These are phyloP conservation scores for Silene uniflora DNA, from an alignment of 148 eudicot genomes.

Conservation along the genomic window DNA sequence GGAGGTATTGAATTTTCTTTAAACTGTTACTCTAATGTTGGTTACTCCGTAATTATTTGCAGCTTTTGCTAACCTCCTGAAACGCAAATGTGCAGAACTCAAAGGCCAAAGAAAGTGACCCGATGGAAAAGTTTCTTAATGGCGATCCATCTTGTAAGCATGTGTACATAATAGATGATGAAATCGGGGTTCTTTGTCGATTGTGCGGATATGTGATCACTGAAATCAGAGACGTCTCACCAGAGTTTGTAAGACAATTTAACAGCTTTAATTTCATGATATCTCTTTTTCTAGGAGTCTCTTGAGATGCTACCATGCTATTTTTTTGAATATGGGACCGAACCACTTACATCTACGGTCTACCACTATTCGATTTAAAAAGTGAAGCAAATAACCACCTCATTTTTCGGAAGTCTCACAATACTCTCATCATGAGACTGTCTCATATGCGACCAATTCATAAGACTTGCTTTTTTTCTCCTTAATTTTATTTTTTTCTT, in stretches of 20 bases:
- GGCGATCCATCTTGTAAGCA: constrained; percentile 49
- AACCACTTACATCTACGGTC: too few relatives aligned
- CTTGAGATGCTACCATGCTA: too few relatives aligned
- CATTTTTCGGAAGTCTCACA: too few relatives aligned
- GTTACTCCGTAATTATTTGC: background rate
- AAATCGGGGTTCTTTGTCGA: constrained; percentile 73
- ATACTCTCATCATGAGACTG: background rate
- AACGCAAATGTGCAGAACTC: constrained; percentile 35
- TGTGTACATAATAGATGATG: constrained; percentile 73
- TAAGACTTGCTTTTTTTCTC: background rate
- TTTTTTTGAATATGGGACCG: too few relatives aligned
- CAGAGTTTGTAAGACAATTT: constrained; percentile 68
- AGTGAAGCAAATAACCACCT: too few relatives aligned
- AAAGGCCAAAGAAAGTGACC: constrained; percentile 26
- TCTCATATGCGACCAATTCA: background rate
- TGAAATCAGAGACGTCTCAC: constrained; percentile 76
- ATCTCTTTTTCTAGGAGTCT: background rate
- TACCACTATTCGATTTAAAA: too few relatives aligned
- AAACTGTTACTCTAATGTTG: background rate
- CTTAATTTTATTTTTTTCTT: background rate
- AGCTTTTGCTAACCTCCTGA: background rate
- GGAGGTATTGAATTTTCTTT: constrained; percentile 36
- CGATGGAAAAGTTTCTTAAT: constrained; percentile 27
- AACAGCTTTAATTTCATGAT: background rate
- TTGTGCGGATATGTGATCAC: constrained; percentile 74